These are phyloP conservation scores for Macrophomina tecta DNA, from an alignment of 2,329 filamentous ascomycete species.

Conservation along the genomic window DNA sequence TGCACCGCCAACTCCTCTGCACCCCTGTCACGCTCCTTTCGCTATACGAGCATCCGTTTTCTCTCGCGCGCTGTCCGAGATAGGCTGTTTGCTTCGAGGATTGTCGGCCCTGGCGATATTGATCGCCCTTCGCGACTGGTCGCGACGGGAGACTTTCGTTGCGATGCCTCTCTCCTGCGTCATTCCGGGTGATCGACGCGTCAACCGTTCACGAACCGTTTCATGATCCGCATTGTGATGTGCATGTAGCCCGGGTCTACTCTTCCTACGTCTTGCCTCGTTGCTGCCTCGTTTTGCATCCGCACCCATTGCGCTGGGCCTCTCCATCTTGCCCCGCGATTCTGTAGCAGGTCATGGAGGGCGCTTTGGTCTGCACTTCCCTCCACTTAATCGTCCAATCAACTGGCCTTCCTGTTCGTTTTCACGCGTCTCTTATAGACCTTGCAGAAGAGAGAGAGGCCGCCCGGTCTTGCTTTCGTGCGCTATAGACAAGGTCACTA, in stretches of 20 bases:
- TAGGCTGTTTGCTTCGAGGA: background rate
- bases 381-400: no score
- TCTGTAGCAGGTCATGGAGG: no score
- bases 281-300: background rate
- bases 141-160: background rate
- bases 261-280: background rate
- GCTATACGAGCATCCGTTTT: background rate
- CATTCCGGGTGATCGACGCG: conserved; percentile 12
- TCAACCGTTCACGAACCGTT: background rate
- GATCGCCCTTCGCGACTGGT: conserved; percentile 7
- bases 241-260: background rate
- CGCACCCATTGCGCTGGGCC: no score
- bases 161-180: background rate
- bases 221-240: background rate
- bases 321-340: no score
- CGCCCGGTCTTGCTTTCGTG: no score
- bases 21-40: background rate
- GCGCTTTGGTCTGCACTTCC: no score
- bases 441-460: no score
- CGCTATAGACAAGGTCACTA: no score
- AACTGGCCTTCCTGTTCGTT: no score
- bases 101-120: background rate
- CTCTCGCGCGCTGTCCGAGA: background rate
- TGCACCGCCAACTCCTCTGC: background rate
- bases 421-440: no score